These are phyloP conservation scores for Backusella liffmaniae DNA, from an alignment of 192 early-diverging fungal genomes.

Conservation along the genomic window DNA sequence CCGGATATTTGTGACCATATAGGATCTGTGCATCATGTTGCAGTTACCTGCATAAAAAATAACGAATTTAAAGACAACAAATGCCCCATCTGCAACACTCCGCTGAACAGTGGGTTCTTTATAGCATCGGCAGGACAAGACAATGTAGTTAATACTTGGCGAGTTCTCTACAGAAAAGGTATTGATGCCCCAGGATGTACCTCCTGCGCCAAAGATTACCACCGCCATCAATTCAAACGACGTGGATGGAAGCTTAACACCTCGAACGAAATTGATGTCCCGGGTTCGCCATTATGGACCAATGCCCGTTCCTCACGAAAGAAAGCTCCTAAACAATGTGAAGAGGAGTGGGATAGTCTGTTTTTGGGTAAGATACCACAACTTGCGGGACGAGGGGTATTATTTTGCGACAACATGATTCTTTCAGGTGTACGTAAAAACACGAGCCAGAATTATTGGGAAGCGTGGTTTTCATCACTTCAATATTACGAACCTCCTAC, in stretches of 20 bases:
- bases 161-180: slow-evolving; percentile 9
- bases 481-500: slow-evolving; percentile 19
- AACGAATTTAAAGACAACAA: neutral
- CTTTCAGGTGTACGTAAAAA: slow-evolving; percentile 30
- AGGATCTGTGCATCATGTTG: slow-evolving; percentile 19
- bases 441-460: neutral
- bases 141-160: slow-evolving; percentile 30
- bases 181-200: neutral
- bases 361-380: slow-evolving; percentile 32
- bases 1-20: slow-evolving; percentile 12
- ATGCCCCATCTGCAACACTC: slow-evolving; percentile 19
- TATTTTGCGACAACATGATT: slow-evolving; percentile 33
- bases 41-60: slow-evolving; percentile 22
- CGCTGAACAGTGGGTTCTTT: slow-evolving; percentile 30
- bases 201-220: slow-evolving; percentile 20
- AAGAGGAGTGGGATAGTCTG: slow-evolving; percentile 9
- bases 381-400: slow-evolving; percentile 12
- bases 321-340: neutral
- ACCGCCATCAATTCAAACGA: slow-evolving; percentile 3
- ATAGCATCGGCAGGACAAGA: slow-evolving; percentile 28
- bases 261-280: neutral
- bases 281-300: neutral
- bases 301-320: neutral
- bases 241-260: neutral
- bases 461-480: slow-evolving; percentile 30